phyloP scores from a whole-genome alignment of 208 protist species.

The Leishmania martiniquensis region DNA sequence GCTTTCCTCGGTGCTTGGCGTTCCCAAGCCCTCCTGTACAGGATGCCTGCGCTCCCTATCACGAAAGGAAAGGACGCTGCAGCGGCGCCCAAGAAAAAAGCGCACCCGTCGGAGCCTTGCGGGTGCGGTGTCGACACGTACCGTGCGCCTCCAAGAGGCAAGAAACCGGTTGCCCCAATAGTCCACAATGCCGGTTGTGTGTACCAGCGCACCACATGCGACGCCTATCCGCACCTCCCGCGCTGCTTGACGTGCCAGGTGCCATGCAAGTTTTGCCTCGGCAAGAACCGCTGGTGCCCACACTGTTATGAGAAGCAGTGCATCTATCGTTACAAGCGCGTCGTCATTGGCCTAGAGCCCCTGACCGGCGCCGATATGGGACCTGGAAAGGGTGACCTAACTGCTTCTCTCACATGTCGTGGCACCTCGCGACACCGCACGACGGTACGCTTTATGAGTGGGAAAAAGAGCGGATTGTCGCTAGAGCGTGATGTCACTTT shows the following conservation, averaged over 20 bases:
- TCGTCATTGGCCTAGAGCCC: slow-evolving; percentile 66
- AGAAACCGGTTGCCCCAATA: slow-evolving; percentile 50
- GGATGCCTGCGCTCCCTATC: slow-evolving; percentile 16
- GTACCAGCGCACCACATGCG: slow-evolving; percentile 85
- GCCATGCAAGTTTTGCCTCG: slow-evolving; percentile 75
- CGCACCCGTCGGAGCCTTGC: slow-evolving; percentile 73
- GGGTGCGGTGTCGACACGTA: slow-evolving; percentile 88
- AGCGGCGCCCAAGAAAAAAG: slow-evolving; percentile 66
- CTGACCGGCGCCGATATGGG: slow-evolving; percentile 23
- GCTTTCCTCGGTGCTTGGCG: not conserved
- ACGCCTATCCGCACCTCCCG: slow-evolving; percentile 79
- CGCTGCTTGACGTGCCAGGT: slow-evolving; percentile 70
- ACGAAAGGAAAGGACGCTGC: slow-evolving; percentile 39
- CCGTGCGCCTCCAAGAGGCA: slow-evolving; percentile 80
- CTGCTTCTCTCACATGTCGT: not conserved
- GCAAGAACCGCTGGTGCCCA: slow-evolving; percentile 83
- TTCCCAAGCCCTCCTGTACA: not conserved
- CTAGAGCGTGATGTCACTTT: not conserved
- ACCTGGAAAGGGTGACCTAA: slow-evolving; percentile 12
- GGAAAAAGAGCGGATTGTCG: slow-evolving; percentile 5
- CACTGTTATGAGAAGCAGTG: slow-evolving; percentile 90
- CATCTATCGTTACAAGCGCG: slow-evolving; percentile 69
- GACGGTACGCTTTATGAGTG: slow-evolving; percentile 25
- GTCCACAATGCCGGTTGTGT: slow-evolving; percentile 73
- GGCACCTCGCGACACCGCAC: slow-evolving; percentile 19